These are phyloP conservation scores for Chaetoceros tenuissimus DNA, from an alignment of 108 stramenopile genomes.

Conservation along the genomic window DNA sequence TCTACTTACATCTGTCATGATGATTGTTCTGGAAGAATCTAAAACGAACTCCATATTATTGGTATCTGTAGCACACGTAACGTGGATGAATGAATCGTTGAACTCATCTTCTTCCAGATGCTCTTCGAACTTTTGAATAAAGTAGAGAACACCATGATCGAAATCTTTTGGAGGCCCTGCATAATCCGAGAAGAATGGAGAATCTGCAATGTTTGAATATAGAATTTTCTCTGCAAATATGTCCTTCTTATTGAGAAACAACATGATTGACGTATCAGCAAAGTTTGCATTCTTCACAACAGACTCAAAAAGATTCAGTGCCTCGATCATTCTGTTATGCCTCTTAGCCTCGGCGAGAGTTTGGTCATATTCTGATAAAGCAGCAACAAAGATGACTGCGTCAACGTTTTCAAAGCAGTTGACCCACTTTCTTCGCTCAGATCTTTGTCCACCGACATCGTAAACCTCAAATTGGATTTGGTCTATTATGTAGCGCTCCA, in stretches of 20 bases:
- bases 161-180: conserved; percentile 72
- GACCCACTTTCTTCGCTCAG: conserved; percentile 89
- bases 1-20: conserved; percentile 74
- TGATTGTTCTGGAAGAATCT: conserved; percentile 88
- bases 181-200: conserved; percentile 79
- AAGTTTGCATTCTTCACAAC: conserved; percentile 95
- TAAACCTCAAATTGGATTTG: conserved; percentile 93
- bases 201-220: conserved; percentile 69
- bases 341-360: conserved; percentile 89
- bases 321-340: conserved; percentile 97
- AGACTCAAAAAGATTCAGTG: conserved; percentile 90
- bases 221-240: conserved; percentile 95
- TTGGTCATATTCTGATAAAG: conserved; percentile 95
- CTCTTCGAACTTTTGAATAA: conserved; percentile 91
- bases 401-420: conserved; percentile 94
- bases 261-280: conserved; percentile 84
- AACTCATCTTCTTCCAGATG: conserved; percentile 82
- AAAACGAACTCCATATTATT: conserved; percentile 91
- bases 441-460: conserved; percentile 87
- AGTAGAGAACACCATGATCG: conserved; percentile 86
- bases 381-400: conserved; percentile 98
- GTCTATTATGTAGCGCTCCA: conserved; percentile 83
- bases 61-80: conserved; percentile 98
- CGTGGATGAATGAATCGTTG: conserved; percentile 87
- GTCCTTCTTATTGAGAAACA: conserved; percentile 97